Base-by-base conservation (phyloP, 108 stramenopile genomes). In the Nitzschia sp. region DNA sequence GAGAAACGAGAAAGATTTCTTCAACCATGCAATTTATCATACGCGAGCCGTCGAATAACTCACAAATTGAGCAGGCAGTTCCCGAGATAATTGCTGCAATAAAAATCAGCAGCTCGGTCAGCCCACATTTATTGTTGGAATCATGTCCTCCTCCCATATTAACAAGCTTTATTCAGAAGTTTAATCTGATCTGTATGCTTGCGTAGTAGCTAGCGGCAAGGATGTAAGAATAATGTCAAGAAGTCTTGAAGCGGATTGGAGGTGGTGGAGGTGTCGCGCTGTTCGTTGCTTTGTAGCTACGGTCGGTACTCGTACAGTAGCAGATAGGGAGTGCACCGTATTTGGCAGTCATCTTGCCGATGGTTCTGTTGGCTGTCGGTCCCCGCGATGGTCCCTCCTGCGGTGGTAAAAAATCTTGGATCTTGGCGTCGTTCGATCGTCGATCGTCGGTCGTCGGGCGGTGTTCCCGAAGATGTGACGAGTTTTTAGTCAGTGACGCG, bases 31-130 rank as follows among this genome's bases (percentile, higher is more conserved):
- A n/a, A n/a, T n/a, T n/a, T n/a, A n/a, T n/a, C n/a, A n/a, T n/a
- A n/a, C n/a, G n/a, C n/a, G n/a, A n/a, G n/a, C n/a, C n/a, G n/a
- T n/a, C n/a, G n/a, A n/a, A n/a, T n/a, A 17, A 22, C 60, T 61
- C 44, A 61, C 84, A 89, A 61, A 96, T 89, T 1, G 88, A 90
- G 66, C 91, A 94, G 35, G 79, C 85, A 23, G 95, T 96, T 30
- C 95, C 95, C 55, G 82, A 82, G 41, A 94, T 65, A 68, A 96
- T 86, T 26, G 93, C 95, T 9, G 79, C 78, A 0, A 90, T 35
- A 70, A 96, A 94, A 30, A 96, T 76, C 30, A 91, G 35, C 2
- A 83, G 29, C 68, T 94, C 86, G 30, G 67, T 59, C 11, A 90
- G 69, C 23, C 93, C 88, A 54, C 89, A 91, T 66, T 35, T 70